These are phyloP conservation scores for Ceratocystis cacaofunesta DNA, from an alignment of 2,329 filamentous ascomycete species.

Conservation along the genomic window DNA sequence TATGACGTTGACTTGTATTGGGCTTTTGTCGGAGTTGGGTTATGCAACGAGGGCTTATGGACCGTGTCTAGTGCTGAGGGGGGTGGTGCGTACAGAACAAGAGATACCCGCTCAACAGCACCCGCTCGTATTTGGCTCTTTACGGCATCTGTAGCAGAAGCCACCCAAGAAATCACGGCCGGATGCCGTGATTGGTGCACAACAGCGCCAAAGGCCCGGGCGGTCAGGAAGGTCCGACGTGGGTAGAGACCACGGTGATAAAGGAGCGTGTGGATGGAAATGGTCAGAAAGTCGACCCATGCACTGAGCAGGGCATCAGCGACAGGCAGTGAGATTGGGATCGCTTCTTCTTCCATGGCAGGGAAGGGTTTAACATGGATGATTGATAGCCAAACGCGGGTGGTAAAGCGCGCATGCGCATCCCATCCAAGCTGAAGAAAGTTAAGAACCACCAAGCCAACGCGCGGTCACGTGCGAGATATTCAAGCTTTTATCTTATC, in stretches of 20 bases:
- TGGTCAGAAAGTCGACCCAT: conserved; percentile 67
- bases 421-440: not conserved
- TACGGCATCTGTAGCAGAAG: conserved; percentile 61
- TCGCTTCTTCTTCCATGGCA: not conserved
- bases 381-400: not conserved
- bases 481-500: not conserved
- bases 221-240: conserved; percentile 56
- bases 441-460: not conserved
- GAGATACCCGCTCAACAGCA: conserved; percentile 31
- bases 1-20: too few relatives aligned
- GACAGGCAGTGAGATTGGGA: conserved; percentile 26
- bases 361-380: not conserved
- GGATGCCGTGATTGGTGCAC: conserved; percentile 79
- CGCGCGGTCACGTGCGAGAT: conserved; percentile 15
- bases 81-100: conserved; percentile 31
- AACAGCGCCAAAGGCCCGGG: conserved; percentile 68
- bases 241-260: conserved; percentile 74
- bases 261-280: conserved; percentile 73
- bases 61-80: conserved; percentile 7
- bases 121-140: conserved; percentile 51
- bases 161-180: conserved; percentile 71
- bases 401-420: not conserved
- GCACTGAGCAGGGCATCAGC: conserved; percentile 47
- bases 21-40: not conserved
- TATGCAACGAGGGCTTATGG: not conserved